Evolutionary conservation across 163 green algal genomes (phyloP), one percentile per base, ranked within the genome.

Genomic region (Chloromonas sp.): DNA sequence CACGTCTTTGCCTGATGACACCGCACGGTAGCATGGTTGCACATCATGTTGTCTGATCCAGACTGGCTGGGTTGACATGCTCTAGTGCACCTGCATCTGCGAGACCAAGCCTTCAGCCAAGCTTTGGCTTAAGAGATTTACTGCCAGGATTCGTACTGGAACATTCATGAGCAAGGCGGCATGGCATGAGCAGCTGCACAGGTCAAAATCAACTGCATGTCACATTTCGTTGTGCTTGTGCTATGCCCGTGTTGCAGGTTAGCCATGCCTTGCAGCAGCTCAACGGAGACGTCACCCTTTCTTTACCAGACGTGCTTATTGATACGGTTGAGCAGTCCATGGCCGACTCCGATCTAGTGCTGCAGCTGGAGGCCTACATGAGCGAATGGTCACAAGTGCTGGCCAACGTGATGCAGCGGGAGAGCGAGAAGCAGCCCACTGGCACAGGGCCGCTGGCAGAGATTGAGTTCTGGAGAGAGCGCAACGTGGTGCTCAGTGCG

Each of bases 391-490:
- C 81, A 1, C 79, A 70, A 2, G 83, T 89, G 60, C 86, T 95
- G 2, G 84, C 87, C 1, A 85, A 61, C 60, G 90, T 92, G 2
- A 92, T 96, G 81, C 89, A 94, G 87, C 83, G 85, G 1, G 93
- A 96, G 85, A 87, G 84, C 3, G 89, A 94, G 61, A 93, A 93
- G 84, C 78, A 88, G 79, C 91, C 91, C 3, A 79, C 62, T 0
- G 91, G 83, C 60, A 88, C 88, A 76, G 93, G 93, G 1, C 93
- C 95, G 1, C 88, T 98, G 79, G 94, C 91, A 60, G 95, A 98
- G 89, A 95, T 98, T 77, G 91, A 97, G 61, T 97, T 96, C 85
- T 98, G 95, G 95, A 86, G 94, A n/a, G 91, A 94, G 81, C 89
- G 94, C 5, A 96, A 94, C 79, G 93, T 92, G 15, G 89, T 94